Evolutionary conservation across 2,329 filamentous ascomycete genomes (phyloP).

Genomic region (Sporothrix brasiliensis): DNA sequence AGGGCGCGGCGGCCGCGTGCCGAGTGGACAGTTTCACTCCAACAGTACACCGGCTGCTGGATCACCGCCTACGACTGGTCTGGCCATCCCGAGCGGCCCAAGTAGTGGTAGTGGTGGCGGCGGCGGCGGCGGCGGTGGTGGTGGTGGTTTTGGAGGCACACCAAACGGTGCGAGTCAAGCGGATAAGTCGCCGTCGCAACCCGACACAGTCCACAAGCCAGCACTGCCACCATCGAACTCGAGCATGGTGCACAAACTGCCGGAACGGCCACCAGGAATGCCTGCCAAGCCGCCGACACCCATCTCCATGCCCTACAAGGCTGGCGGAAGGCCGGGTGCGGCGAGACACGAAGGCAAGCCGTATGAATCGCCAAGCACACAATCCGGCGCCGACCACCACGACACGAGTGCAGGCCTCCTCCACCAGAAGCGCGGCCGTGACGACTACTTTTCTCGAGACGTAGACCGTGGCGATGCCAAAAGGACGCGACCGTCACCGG

Average conservation of each 20-base stretch:
- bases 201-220: background rate
- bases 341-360: background rate
- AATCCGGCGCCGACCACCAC: background rate
- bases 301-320: slow-evolving; percentile 29
- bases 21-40: slow-evolving; percentile 3
- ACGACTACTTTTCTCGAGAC: background rate
- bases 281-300: slow-evolving; percentile 35
- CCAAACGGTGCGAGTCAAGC: background rate
- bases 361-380: background rate
- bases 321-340: background rate
- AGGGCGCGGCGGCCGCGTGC: slow-evolving; percentile 27
- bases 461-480: slow-evolving; percentile 31
- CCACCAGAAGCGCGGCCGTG: slow-evolving; percentile 31
- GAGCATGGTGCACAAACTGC: slow-evolving; percentile 23
- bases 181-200: background rate
- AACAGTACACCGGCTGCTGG: background rate
- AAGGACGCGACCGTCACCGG: slow-evolving; percentile 31
- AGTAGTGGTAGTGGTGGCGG: background rate
- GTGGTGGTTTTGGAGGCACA: no score
- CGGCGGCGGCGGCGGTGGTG: no score
- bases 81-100: background rate
- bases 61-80: background rate
- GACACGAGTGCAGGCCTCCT: background rate
- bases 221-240: background rate
- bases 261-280: slow-evolving; percentile 24